Evolutionary conservation across 164 flowering plant genomes (phyloP).

Genomic region (Tetrastigma voinierianum): DNA sequence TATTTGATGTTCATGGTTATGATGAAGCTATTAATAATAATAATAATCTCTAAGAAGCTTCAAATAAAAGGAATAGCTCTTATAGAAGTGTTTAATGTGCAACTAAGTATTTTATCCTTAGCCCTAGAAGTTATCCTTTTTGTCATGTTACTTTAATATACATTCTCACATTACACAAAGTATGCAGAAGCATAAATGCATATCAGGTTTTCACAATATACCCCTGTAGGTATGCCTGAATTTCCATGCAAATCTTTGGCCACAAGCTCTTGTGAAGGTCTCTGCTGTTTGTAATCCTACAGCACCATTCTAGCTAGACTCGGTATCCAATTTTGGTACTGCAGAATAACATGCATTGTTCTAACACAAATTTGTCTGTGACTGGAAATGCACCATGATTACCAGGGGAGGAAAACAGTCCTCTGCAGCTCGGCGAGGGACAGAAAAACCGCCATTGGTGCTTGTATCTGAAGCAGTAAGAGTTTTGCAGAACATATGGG

Average conservation of each 20-base stretch:
- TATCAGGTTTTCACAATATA: slow-evolving; percentile 14
- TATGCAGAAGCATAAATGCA: too few relatives aligned
- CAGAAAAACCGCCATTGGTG: slow-evolving; percentile 99
- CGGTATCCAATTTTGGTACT: background rate
- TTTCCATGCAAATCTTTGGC: slow-evolving; percentile 97
- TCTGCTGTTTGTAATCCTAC: slow-evolving; percentile 89
- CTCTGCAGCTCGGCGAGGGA: slow-evolving; percentile 98
- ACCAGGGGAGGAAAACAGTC: slow-evolving; percentile 99
- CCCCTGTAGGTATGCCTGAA: slow-evolving; percentile 95
- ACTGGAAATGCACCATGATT: slow-evolving; percentile 12
- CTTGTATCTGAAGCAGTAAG: slow-evolving; percentile 99
- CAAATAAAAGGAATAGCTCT: too few relatives aligned
- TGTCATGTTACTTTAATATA: too few relatives aligned
- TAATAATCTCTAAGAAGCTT: too few relatives aligned
- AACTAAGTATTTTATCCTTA: too few relatives aligned
- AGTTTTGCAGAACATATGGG: slow-evolving; percentile 99
- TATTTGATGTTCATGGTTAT: too few relatives aligned
- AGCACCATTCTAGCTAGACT: slow-evolving; percentile 6
- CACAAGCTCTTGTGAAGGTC: slow-evolving; percentile 97
- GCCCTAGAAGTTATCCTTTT: too few relatives aligned
- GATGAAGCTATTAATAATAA: too few relatives aligned
- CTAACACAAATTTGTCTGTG: too few relatives aligned
- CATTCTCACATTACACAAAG: too few relatives aligned
- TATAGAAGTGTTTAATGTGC: too few relatives aligned
- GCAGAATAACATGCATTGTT: too few relatives aligned